Conservation (phyloP, 2,329 filamentous ascomycete genomes). For the Knufia fluminis region DNA sequence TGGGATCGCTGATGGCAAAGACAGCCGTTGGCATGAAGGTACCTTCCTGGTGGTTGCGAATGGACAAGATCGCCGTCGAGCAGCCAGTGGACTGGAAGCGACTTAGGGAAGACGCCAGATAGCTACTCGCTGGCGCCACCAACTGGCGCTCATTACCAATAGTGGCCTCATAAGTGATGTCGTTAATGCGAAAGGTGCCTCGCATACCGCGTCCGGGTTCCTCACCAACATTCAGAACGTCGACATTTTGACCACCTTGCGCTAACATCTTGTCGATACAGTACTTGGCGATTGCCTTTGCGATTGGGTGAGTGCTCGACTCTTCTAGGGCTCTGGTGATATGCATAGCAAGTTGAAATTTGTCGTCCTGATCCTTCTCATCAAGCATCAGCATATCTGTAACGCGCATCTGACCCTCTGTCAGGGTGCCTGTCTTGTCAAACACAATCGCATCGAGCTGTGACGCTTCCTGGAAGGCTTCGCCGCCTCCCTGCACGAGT, state of each 20-base stretch:
- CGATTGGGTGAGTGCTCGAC: slow-evolving; percentile 52
- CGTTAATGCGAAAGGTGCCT: slow-evolving; percentile 37
- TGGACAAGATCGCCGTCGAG: slow-evolving; percentile 37
- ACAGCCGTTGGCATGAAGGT: slow-evolving; percentile 47
- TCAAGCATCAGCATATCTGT: slow-evolving; percentile 41
- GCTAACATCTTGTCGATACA: slow-evolving; percentile 26
- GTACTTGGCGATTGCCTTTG: slow-evolving; percentile 45
- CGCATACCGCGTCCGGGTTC: slow-evolving; percentile 50
- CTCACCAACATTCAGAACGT: slow-evolving; percentile 41
- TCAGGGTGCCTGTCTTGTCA: slow-evolving; percentile 81
- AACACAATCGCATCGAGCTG: slow-evolving; percentile 71
- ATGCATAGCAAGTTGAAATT: slow-evolving; percentile 33
- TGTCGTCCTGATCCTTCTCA: slow-evolving; percentile 23
- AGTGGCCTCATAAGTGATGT: slow-evolving; percentile 36
- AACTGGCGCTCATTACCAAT: slow-evolving; percentile 52
- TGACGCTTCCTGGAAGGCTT: slow-evolving; percentile 78
- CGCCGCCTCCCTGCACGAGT: slow-evolving; percentile 72
- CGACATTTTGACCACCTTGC: slow-evolving; percentile 21
- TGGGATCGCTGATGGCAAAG: slow-evolving; percentile 70
- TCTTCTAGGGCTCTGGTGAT: slow-evolving; percentile 46
- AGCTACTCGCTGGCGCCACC: slow-evolving; percentile 25
- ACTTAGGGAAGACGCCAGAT: slow-evolving; percentile 28
- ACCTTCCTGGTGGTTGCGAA: slow-evolving; percentile 23
- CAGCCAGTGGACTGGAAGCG: slow-evolving; percentile 35
- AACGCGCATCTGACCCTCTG: slow-evolving; percentile 51